Evolutionary conservation across 2,329 filamentous ascomycete species (phyloP).

Genomic region (Hortaea sp.): DNA sequence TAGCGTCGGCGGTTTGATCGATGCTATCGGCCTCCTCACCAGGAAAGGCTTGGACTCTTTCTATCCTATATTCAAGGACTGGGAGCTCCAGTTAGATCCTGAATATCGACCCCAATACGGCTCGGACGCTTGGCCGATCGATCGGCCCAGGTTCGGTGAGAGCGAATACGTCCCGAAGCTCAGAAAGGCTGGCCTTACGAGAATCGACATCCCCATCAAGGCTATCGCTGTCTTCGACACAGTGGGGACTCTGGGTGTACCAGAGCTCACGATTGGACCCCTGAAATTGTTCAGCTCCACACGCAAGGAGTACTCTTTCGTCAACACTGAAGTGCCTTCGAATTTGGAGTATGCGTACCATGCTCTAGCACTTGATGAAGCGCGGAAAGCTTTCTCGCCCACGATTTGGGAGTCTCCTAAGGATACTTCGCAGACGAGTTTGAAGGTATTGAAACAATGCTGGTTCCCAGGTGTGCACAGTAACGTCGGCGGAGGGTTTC

Average conservation of each 20-base stretch:
- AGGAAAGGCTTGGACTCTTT: slow-evolving; percentile 16
- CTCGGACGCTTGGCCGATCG: slow-evolving; percentile 7
- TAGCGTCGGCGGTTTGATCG: slow-evolving; percentile 31
- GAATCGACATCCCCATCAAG: slow-evolving; percentile 23
- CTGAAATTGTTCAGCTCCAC: slow-evolving; percentile 10
- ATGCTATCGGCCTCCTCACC: slow-evolving; percentile 31
- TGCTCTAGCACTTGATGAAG: slow-evolving; percentile 31
- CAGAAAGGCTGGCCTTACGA: slow-evolving; percentile 13
- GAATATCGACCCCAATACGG: slow-evolving; percentile 4
- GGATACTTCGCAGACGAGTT: slow-evolving; percentile 20
- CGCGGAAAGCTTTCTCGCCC: slow-evolving; percentile 26
- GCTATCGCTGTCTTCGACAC: slow-evolving; percentile 34
- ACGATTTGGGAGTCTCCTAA: slow-evolving; percentile 28
- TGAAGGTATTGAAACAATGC: slow-evolving; percentile 32
- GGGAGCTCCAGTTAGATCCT: slow-evolving; percentile 15
- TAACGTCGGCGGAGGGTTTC: slow-evolving; percentile 31
- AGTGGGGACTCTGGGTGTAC: slow-evolving; percentile 33
- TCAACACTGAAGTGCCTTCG: slow-evolving; percentile 32
- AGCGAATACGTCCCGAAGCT: slow-evolving; percentile 30
- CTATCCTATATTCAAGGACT: slow-evolving; percentile 20
- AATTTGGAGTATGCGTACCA: slow-evolving; percentile 31
- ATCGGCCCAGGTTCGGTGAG: slow-evolving; percentile 30
- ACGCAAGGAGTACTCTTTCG: slow-evolving; percentile 28
- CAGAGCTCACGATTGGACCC: slow-evolving; percentile 27
- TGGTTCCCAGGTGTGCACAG: slow-evolving; percentile 36